These are phyloP conservation scores for Naganishia sp. DNA, from an alignment of 1,284 basidiomycete genomes.

Conservation along the genomic window DNA sequence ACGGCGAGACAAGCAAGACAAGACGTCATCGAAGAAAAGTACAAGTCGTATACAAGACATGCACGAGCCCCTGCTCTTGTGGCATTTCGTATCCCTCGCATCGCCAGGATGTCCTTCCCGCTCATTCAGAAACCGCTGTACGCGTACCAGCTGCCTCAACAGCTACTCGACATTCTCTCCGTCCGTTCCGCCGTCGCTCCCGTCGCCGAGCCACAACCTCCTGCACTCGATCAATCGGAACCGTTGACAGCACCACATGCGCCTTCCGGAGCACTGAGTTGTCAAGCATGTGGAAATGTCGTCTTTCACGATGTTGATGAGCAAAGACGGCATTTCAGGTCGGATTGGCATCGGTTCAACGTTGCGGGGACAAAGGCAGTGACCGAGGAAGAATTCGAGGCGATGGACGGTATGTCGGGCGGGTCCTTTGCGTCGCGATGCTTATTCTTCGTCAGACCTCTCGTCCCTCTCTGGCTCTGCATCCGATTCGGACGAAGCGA, in stretches of 20 bases:
- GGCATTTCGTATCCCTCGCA: not conserved
- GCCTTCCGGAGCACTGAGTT: constrained; percentile 54
- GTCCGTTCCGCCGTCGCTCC: constrained; percentile 58
- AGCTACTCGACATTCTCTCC: constrained; percentile 67
- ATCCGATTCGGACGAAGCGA: constrained; percentile 61
- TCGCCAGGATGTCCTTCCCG: constrained; percentile 15
- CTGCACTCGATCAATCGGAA: not conserved
- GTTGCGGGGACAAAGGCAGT: constrained; percentile 67
- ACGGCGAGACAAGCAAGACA: no score
- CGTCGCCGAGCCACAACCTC: constrained; percentile 5
- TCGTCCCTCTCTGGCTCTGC: constrained; percentile 89
- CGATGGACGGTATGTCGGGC: constrained; percentile 67
- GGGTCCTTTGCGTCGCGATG: not conserved
- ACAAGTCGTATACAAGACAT: not conserved
- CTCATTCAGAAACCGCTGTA: constrained; percentile 15
- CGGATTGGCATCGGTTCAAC: constrained; percentile 98
- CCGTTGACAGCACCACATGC: not conserved
- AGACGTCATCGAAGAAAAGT: no score
- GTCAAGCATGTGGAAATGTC: constrained; percentile 73
- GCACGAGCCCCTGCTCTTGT: not conserved
- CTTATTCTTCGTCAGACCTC: constrained; percentile 59
- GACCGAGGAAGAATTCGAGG: constrained; percentile 69
- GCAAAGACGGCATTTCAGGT: constrained; percentile 84
- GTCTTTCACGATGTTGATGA: constrained; percentile 74
- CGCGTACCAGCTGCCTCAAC: constrained; percentile 64